A percentile compares a stretch with the other conserved stretches of the same genome.
phyloP scores from a whole-genome alignment of 208 protist species.

The Acanthamoeba culbertsoni region DNA sequence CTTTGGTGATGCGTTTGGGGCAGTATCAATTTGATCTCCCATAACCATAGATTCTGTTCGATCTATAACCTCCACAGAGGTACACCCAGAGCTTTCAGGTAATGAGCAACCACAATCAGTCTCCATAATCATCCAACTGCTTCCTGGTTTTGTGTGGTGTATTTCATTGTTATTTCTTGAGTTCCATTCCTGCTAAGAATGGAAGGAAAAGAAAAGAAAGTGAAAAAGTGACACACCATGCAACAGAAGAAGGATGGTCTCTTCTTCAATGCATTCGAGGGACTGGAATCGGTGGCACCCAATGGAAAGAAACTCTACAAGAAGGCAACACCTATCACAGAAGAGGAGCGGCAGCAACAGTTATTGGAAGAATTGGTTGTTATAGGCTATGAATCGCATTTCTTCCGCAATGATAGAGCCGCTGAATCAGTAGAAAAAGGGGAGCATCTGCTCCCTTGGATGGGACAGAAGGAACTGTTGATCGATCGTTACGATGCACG shows the following conservation, averaged over 20 bases:
- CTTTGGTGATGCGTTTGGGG: neutral
- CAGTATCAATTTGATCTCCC: neutral
- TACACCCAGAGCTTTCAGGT: no score
- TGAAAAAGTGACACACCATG: neutral
- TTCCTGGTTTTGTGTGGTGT: no score
- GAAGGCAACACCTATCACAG: neutral
- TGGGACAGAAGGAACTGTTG: neutral
- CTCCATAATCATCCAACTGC: no score
- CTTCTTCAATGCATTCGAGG: conserved; percentile 52
- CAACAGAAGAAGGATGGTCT: conserved; percentile 29
- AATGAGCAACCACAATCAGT: no score
- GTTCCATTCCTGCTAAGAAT: neutral
- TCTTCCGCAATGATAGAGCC: conserved; percentile 4
- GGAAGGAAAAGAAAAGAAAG: neutral
- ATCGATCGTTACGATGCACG: conserved; percentile 50
- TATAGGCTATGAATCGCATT: conserved; percentile 2
- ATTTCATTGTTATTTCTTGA: no score
- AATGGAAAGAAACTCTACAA: neutral
- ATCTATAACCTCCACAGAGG: neutral
- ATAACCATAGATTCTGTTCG: neutral
- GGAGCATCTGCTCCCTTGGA: conserved; percentile 39
- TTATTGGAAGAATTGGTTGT: neutral
- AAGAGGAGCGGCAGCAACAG: neutral
- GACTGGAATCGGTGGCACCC: neutral
- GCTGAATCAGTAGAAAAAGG: neutral